Evolutionary conservation across 202 grass and related monocot genomes (phyloP), one percentile per base, ranked within the genome.

Genomic region (Musa balbisiana): DNA sequence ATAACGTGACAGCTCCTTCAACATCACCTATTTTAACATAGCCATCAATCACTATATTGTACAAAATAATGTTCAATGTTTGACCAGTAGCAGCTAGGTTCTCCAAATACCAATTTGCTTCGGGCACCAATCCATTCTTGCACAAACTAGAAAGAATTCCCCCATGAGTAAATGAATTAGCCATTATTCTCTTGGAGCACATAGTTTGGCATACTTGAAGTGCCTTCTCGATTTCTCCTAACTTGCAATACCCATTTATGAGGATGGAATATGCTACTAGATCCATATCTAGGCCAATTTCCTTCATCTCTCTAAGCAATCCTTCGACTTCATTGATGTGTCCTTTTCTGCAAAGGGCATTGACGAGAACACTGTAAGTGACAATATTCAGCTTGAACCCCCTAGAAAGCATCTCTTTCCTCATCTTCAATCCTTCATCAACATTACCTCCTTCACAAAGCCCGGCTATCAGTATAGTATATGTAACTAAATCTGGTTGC

Each of bases 251-350:
- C 26, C 94, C 91, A 3, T 91, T 85, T 76, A 94, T 91, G 52
- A 98, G 87, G 75, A 86, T 88, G 81, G 94, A 98, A 94, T 94
- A 94, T 70, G 89, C 94, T 73, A 93, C 62, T 2, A 94, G 74
- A 85, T 98, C 94, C 85, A 98, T 85, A 83, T 86, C 80, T 68
- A 98, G 75, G 85, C 88, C 88, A 78, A 85, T 79, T 64, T 64
- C 81, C 78, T 86, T 75, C 67, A 94, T 98, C 82, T 93, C 91
- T 69, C 52, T 29, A 82, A 90, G 87, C 69, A 98, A 89, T 59
- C 82, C 87, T 71, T 92, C 86, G 10, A 83, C 91, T 83, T 98
- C 91, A 84, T 76, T 52, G 82, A 92, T 78, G 51, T 77, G 52
- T 27, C 91, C 91, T 69, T 83, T 94, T 82, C 83, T 98, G 79